These are phyloP conservation scores for Metschnikowia santaceciliae DNA, from an alignment of 805 yeast genomes.

Conservation along the genomic window DNA sequence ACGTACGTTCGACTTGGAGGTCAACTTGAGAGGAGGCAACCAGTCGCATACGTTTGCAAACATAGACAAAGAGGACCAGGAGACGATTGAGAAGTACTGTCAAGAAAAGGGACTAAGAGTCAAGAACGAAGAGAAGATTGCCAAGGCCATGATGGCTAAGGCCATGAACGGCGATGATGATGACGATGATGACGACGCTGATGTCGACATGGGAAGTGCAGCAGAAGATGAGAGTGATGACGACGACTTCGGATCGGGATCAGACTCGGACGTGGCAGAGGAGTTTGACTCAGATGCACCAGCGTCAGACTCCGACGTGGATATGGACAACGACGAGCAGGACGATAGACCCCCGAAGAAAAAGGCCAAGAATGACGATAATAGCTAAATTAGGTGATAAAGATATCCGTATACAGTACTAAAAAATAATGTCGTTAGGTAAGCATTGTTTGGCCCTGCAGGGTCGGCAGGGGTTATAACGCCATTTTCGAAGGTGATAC, in stretches of 20 bases:
- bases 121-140: slow-evolving; percentile 85
- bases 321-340: slow-evolving; percentile 16
- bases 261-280: slow-evolving; percentile 74
- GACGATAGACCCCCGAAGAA: slow-evolving; percentile 33
- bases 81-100: slow-evolving; percentile 68
- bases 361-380: slow-evolving; percentile 21
- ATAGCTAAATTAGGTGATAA: not conserved
- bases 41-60: slow-evolving; percentile 82
- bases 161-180: slow-evolving; percentile 63
- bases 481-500: not conserved
- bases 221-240: slow-evolving; percentile 77
- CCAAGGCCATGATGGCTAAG: slow-evolving; percentile 73
- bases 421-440: not conserved
- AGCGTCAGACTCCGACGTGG: slow-evolving; percentile 26
- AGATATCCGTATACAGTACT: not conserved
- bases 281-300: slow-evolving; percentile 73
- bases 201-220: slow-evolving; percentile 63
- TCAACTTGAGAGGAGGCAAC: slow-evolving; percentile 57
- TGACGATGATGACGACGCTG: slow-evolving; percentile 47
- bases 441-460: not conserved
- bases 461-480: not conserved
- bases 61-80: slow-evolving; percentile 86
- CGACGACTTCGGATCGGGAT: slow-evolving; percentile 72
- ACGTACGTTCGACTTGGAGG: slow-evolving; percentile 89
- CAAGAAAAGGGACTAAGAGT: slow-evolving; percentile 73